Conservation (phyloP, 371 early-diverging fungal genomes). For the Mortierella sp. region DNA sequence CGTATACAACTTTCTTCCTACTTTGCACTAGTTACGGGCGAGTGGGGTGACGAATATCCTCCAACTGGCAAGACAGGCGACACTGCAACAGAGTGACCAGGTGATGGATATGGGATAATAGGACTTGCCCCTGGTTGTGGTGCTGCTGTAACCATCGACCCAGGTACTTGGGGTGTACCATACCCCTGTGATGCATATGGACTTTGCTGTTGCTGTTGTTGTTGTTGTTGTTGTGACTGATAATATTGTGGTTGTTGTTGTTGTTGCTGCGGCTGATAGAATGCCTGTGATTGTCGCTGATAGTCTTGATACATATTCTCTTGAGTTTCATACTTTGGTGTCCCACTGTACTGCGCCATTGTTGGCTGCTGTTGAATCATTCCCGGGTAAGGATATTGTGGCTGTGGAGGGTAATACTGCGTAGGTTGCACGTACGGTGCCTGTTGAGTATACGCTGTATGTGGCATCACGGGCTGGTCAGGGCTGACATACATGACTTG, state of each 20-base stretch:
- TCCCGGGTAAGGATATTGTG: not conserved
- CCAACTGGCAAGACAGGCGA: conserved; percentile 33
- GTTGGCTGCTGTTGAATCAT: not conserved
- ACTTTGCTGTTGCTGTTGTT: conserved; percentile 20
- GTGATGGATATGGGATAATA: conserved; percentile 32
- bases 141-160: conserved; percentile 30
- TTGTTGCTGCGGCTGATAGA: conserved; percentile 15
- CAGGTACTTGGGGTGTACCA: conserved; percentile 15
- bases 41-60: conserved; percentile 15
- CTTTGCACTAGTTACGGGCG: not conserved
- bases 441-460: not conserved
- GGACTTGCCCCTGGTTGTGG: conserved; percentile 43
- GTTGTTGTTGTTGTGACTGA: conserved; percentile 19
- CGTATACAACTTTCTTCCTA: not conserved
- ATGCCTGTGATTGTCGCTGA: not conserved
- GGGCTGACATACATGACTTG: conserved; percentile 4
- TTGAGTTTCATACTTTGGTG: not conserved
- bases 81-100: conserved; percentile 33
- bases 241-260: conserved; percentile 4
- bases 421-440: not conserved
- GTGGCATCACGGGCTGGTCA: not conserved
- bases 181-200: not conserved
- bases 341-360: too few relatives aligned
- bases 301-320: not conserved
- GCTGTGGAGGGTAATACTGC: not conserved